Conservation (phyloP, 345 rosid species). For the Bruguiera sexangula region DNA sequence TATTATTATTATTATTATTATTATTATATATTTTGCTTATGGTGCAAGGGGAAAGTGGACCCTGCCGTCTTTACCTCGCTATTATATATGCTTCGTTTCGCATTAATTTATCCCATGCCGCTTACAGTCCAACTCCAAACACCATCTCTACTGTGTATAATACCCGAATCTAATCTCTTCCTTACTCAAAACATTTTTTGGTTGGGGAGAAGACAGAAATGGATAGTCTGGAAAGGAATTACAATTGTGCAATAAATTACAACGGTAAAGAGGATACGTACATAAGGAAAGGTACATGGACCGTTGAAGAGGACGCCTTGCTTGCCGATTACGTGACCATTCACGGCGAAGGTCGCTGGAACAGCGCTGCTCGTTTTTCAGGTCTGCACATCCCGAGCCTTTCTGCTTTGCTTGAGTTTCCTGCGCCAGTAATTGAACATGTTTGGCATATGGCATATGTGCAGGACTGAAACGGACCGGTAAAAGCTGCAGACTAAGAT, state of each 20-base stretch:
- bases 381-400: conserved; percentile 29
- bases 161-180: background rate
- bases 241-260: conserved; percentile 23
- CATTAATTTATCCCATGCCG: background rate
- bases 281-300: conserved; percentile 89
- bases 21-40: too few relatives aligned
- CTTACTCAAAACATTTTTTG: background rate
- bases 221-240: conserved; percentile 39
- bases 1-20: too few relatives aligned
- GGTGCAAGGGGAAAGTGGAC: too few relatives aligned
- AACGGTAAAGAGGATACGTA: conserved; percentile 38
- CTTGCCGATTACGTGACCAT: conserved; percentile 52
- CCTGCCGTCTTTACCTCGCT: conserved; percentile 14
- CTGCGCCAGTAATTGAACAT: background rate
- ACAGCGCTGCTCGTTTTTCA: conserved; percentile 58
- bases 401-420: too few relatives aligned
- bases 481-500: conserved; percentile 89
- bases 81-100: conserved; percentile 22
- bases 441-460: background rate
- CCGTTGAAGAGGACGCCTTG: conserved; percentile 64
- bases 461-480: conserved; percentile 89
- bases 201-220: conserved; percentile 16
- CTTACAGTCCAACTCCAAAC: background rate
- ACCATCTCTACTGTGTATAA: background rate
- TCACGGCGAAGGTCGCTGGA: conserved; percentile 94